Conservation (phyloP, 2,329 filamentous ascomycete genomes). For the Fusarium ramigenum region DNA sequence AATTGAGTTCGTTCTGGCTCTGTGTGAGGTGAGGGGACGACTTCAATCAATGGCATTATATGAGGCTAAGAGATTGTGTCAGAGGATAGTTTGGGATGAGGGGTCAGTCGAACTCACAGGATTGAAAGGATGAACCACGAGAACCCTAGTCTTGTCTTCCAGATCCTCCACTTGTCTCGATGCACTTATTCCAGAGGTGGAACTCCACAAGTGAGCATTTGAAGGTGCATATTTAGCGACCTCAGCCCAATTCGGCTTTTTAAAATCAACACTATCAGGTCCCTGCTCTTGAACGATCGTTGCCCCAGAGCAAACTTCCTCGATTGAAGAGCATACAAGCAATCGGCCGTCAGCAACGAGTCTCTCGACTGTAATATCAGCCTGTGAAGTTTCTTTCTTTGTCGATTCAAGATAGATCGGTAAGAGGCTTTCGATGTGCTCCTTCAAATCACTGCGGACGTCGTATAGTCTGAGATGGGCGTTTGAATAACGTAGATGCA, state of each 20-base stretch:
- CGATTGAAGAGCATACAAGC: constrained; percentile 12
- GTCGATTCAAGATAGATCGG: constrained; percentile 18
- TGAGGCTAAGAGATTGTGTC: constrained; percentile 1
- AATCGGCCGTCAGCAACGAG: constrained; percentile 6
- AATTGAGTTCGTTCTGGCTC: constrained; percentile 7
- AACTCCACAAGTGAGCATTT: constrained; percentile 26
- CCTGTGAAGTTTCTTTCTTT: neutral
- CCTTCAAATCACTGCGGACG: constrained; percentile 21
- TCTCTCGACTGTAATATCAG: rapidly evolving
- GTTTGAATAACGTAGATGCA: constrained; percentile 27
- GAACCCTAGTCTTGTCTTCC: constrained; percentile 7
- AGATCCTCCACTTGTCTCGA: constrained; percentile 27
- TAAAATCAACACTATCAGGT: constrained; percentile 30
- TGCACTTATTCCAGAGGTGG: constrained; percentile 26
- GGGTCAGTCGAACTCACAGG: neutral
- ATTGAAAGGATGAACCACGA: constrained; percentile 35
- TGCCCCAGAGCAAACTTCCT: constrained; percentile 14
- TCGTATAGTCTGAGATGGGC: constrained; percentile 22
- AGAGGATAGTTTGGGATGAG: rapidly evolving
- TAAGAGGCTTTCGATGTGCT: constrained; percentile 20
- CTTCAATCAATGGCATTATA: constrained; percentile 34
- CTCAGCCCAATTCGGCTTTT: constrained; percentile 23
- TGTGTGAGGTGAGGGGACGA: constrained; percentile 25
- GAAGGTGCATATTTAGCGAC: neutral
- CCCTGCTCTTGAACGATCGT: constrained; percentile 36